phyloP scores from a whole-genome alignment of 1,139 yeast species.

The Eremothecium cymbalariae region DNA sequence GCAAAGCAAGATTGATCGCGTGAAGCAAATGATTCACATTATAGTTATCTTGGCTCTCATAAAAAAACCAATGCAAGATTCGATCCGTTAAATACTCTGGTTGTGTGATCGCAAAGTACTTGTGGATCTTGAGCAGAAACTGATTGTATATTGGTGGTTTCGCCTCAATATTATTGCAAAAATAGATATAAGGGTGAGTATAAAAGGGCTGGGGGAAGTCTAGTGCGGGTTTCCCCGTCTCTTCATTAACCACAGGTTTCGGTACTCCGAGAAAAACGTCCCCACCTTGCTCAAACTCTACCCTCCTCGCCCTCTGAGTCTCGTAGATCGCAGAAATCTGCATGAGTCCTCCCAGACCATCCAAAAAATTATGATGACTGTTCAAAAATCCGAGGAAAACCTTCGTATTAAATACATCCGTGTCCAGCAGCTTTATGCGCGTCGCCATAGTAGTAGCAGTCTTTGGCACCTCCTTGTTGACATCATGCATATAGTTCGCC shows the following conservation, averaged over 20 bases:
- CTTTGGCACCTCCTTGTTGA: slow-evolving; percentile 6
- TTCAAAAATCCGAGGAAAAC: slow-evolving; percentile 8
- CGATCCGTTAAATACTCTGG: slow-evolving; percentile 13
- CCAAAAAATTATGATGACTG: slow-evolving; percentile 7
- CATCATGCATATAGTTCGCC: slow-evolving; percentile 12
- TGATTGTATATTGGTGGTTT: slow-evolving; percentile 10
- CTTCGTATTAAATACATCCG: slow-evolving; percentile 7
- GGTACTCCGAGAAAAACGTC: too few relatives aligned
- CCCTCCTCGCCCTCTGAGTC: neutral
- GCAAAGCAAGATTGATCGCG: slow-evolving; percentile 13
- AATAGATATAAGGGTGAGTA: slow-evolving; percentile 12
- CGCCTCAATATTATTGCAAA: slow-evolving; percentile 11
- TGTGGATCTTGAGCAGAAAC: slow-evolving; percentile 13
- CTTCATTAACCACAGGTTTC: too few relatives aligned
- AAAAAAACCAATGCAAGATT: slow-evolving; percentile 19
- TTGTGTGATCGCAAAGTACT: slow-evolving; percentile 13
- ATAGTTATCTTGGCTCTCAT: slow-evolving; percentile 7
- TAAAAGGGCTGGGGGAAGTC: slow-evolving; percentile 20
- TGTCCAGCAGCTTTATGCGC: slow-evolving; percentile 4
- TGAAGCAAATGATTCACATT: slow-evolving; percentile 11
- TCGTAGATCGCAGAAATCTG: slow-evolving; percentile 5
- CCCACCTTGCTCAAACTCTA: too few relatives aligned
- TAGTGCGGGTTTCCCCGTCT: neutral
- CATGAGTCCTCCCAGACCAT: slow-evolving; percentile 5
- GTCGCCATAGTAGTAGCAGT: neutral